Evolutionary conservation across 805 yeast species (phyloP).

Genomic region (Barnettozyma californica): DNA sequence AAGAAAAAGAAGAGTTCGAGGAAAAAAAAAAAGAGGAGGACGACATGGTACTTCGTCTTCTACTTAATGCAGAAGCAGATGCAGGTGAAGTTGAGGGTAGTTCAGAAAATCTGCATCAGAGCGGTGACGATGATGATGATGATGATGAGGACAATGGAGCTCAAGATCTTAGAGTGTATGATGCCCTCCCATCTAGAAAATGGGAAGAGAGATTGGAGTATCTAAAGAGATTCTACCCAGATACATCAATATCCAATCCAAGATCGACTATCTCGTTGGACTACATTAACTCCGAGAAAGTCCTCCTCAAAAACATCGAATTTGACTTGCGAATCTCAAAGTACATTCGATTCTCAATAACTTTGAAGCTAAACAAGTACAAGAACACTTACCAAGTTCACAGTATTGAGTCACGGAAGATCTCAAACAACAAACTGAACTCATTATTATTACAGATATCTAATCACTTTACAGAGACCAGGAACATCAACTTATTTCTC

Average conservation of each 20-base stretch:
- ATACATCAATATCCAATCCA: constrained; percentile 10
- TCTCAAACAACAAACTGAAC: constrained; percentile 22
- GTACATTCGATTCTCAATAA: constrained; percentile 12
- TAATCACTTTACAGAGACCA: constrained; percentile 5
- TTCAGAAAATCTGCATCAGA: neutral
- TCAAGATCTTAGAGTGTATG: constrained; percentile 11
- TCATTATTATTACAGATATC: constrained; percentile 11
- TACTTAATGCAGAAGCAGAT: constrained; percentile 7
- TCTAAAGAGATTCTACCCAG: constrained; percentile 21
- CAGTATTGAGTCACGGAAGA: constrained; percentile 9
- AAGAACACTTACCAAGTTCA: constrained; percentile 12
- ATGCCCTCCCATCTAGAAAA: constrained; percentile 17
- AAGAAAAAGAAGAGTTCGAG: constrained; percentile 8
- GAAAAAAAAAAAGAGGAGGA: constrained; percentile 11
- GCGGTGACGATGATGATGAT: constrained; percentile 2
- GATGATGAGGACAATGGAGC: constrained; percentile 5
- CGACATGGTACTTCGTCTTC: constrained; percentile 7
- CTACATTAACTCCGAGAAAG: constrained; percentile 8
- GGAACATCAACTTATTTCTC: constrained; percentile 21
- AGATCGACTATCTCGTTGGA: constrained; percentile 16
- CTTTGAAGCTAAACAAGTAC: constrained; percentile 12
- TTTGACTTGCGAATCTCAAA: constrained; percentile 13
- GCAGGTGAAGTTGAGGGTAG: neutral
- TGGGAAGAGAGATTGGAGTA: constrained; percentile 22
- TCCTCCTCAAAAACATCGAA: constrained; percentile 17